These are phyloP conservation scores for Neolentinus lepideus DNA, from an alignment of 1,284 basidiomycete species.

Conservation along the genomic window DNA sequence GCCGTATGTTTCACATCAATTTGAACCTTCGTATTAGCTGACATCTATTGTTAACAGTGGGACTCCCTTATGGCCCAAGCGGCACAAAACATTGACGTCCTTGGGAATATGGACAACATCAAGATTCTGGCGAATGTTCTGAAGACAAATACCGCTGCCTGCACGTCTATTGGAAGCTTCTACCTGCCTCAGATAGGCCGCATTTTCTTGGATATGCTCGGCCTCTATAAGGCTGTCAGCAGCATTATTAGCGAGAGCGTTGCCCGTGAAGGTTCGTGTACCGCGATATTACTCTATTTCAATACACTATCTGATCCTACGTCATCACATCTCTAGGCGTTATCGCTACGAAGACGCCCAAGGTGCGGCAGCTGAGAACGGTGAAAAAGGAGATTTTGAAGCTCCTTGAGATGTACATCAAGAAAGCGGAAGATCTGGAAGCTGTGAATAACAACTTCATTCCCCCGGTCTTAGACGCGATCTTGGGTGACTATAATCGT, in stretches of 20 bases:
- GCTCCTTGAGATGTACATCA: slow-evolving; percentile 96
- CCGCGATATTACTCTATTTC: neutral
- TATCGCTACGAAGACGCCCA: slow-evolving; percentile 96
- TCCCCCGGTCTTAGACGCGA: slow-evolving; percentile 93
- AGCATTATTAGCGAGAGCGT: slow-evolving; percentile 97
- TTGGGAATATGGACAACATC: slow-evolving; percentile 90
- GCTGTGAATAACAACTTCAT: slow-evolving; percentile 90
- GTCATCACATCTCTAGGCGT: slow-evolving; percentile 42
- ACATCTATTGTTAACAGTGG: slow-evolving; percentile 55
- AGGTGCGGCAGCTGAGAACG: slow-evolving; percentile 90
- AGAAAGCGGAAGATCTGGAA: slow-evolving; percentile 94
- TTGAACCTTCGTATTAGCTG: neutral
- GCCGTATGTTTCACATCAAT: slow-evolving; percentile 49
- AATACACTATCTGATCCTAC: neutral
- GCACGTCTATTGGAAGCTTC: slow-evolving; percentile 94
- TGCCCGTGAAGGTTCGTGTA: slow-evolving; percentile 66
- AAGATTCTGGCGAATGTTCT: slow-evolving; percentile 96
- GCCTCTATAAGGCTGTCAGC: slow-evolving; percentile 95
- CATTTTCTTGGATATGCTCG: slow-evolving; percentile 98
- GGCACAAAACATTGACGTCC: slow-evolving; percentile 87
- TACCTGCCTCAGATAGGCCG: slow-evolving; percentile 95
- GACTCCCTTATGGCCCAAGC: slow-evolving; percentile 97
- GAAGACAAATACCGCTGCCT: slow-evolving; percentile 98
- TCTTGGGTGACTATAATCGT: slow-evolving; percentile 93
- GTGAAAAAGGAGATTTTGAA: slow-evolving; percentile 99